These are phyloP conservation scores for Nicotiana otophora DNA, from an alignment of 257 asterid species.

Conservation along the genomic window DNA sequence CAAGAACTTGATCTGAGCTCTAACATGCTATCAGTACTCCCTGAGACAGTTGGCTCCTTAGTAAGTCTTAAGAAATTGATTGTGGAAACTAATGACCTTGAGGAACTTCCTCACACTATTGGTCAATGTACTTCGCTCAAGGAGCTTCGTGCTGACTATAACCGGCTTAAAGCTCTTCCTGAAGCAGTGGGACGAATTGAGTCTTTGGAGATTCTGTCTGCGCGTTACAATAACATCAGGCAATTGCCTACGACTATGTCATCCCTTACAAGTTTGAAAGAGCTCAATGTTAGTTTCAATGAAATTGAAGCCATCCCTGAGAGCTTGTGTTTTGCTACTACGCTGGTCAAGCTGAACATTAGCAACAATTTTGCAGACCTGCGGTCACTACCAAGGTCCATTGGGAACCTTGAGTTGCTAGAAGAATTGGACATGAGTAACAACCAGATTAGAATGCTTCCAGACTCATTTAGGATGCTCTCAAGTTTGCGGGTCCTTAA, in stretches of 20 bases:
- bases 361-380: slow-evolving; percentile 88
- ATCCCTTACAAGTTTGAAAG: slow-evolving; percentile 52
- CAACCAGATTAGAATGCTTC: slow-evolving; percentile 71
- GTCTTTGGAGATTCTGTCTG: slow-evolving; percentile 65
- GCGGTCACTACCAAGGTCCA: slow-evolving; percentile 65
- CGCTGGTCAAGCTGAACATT: slow-evolving; percentile 69
- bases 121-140: slow-evolving; percentile 58
- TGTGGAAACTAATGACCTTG: slow-evolving; percentile 68
- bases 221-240: slow-evolving; percentile 65
- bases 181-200: slow-evolving; percentile 77
- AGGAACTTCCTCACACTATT: slow-evolving; percentile 77
- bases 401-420: slow-evolving; percentile 79
- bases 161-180: slow-evolving; percentile 78
- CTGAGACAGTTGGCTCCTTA: slow-evolving; percentile 67
- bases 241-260: slow-evolving; percentile 84
- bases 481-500: slow-evolving; percentile 45
- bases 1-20: slow-evolving; percentile 85
- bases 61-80: slow-evolving; percentile 56
- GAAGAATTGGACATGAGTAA: slow-evolving; percentile 85
- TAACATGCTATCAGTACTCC: slow-evolving; percentile 54
- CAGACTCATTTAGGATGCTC: slow-evolving; percentile 81
- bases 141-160: slow-evolving; percentile 75
- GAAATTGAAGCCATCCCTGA: slow-evolving; percentile 82
- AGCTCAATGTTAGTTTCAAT: slow-evolving; percentile 75
- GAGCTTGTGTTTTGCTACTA: slow-evolving; percentile 85